A percentile compares a stretch with the other conserved stretches of the same genome.
These are phyloP conservation scores for Quercus alba DNA, from an alignment of 306 rosid species.

Conservation along the genomic window DNA sequence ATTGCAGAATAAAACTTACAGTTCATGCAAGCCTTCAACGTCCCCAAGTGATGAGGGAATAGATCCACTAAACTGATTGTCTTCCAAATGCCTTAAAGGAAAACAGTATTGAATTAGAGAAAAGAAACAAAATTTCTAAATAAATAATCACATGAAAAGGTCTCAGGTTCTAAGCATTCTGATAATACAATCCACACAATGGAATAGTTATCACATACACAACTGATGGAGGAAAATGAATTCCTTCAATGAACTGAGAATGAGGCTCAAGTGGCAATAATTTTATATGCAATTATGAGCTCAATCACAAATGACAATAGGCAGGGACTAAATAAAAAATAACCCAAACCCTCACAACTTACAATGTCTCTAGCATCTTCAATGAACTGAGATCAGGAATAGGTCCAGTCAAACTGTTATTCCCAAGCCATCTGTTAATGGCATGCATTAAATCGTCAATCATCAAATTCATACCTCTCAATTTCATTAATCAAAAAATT, in stretches of 20 bases:
- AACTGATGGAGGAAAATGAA: conserved; percentile 2
- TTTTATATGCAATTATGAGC: conserved; percentile 1
- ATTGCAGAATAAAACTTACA: conserved; percentile 53
- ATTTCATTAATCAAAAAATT: neutral
- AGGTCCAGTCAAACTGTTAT: conserved; percentile 71
- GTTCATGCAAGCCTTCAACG: conserved; percentile 55
- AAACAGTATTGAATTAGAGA: conserved; percentile 12
- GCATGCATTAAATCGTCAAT: conserved; percentile 10
- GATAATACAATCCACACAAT: neutral
- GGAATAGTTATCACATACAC: neutral
- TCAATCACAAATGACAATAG: conserved; percentile 8
- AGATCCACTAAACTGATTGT: conserved; percentile 70
- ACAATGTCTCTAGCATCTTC: conserved; percentile 64
- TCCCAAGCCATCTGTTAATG: conserved; percentile 77
- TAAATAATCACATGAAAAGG: conserved; percentile 10
- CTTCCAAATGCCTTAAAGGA: conserved; percentile 74
- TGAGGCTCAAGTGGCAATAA: neutral
- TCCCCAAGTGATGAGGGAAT: conserved; percentile 75
- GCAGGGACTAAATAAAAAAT: neutral
- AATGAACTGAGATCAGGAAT: conserved; percentile 78
- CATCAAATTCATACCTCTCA: conserved; percentile 8
- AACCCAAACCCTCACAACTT: conserved; percentile 32
- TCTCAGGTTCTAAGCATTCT: conserved; percentile 21
- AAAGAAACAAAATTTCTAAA: conserved; percentile 8
- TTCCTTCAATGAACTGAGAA: conserved; percentile 12